phyloP scores from a whole-genome alignment of 1,139 yeast genomes.

The Taphrina communis region DNA sequence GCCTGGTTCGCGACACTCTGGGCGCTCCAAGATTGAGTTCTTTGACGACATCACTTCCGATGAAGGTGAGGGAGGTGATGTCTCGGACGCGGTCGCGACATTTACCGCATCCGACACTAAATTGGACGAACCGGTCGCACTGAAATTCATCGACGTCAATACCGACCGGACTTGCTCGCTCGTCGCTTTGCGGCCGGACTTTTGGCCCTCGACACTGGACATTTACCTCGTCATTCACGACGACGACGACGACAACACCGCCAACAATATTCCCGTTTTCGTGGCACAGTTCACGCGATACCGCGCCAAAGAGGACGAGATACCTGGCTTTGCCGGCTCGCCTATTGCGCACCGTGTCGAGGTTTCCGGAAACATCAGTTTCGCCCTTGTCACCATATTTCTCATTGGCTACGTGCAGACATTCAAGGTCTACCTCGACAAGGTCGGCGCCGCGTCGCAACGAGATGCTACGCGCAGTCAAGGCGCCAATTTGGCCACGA shows the following conservation, averaged over 20 bases:
- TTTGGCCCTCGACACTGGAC: slow-evolving; percentile 9
- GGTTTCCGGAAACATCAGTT: slow-evolving; percentile 7
- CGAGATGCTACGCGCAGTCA: neutral
- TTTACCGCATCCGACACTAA: neutral
- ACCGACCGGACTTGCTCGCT: neutral
- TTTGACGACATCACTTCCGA: neutral
- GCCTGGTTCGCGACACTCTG: neutral
- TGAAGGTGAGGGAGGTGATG: neutral
- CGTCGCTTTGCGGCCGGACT: neutral
- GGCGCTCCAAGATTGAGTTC: neutral
- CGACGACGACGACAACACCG: neutral
- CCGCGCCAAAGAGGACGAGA: slow-evolving; percentile 9
- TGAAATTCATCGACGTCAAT: neutral
- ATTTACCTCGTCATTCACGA: neutral
- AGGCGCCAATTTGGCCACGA: neutral
- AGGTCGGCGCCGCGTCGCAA: neutral
- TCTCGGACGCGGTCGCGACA: neutral
- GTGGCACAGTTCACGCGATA: neutral
- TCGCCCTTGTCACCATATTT: slow-evolving; percentile 10
- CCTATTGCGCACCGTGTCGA: neutral
- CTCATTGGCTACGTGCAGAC: slow-evolving; percentile 15
- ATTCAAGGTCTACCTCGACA: neutral
- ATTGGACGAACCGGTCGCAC: neutral
- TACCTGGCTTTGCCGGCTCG: neutral
- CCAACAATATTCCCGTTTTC: neutral